Conservation (phyloP, 2,329 filamentous ascomycete genomes). For the Chaetomiaceae sp. region DNA sequence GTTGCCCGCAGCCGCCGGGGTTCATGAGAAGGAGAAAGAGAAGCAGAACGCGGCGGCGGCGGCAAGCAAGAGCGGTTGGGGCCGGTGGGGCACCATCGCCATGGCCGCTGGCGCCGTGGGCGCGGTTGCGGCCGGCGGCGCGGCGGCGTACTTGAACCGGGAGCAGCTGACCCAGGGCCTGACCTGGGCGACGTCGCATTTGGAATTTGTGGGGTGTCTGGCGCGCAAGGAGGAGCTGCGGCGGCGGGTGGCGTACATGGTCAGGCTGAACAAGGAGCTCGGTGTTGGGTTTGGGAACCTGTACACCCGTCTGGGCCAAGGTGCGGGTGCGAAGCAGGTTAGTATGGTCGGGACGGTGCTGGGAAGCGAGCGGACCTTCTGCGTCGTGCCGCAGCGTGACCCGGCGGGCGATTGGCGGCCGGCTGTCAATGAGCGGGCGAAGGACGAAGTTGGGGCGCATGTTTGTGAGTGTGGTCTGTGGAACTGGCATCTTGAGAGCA, state of each 20-base stretch:
- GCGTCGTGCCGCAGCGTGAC: constrained; percentile 62
- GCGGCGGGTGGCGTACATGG: constrained; percentile 62
- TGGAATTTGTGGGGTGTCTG: constrained; percentile 89
- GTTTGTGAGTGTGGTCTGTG: constrained; percentile 47
- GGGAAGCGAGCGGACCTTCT: constrained; percentile 77
- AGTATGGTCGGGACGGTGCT: constrained; percentile 53
- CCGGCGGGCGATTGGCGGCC: constrained; percentile 55
- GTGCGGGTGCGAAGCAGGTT: constrained; percentile 48
- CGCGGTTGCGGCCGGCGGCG: constrained; percentile 72
- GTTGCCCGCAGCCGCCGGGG: constrained; percentile 29
- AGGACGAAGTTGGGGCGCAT: constrained; percentile 76
- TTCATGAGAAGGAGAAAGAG: constrained; percentile 33
- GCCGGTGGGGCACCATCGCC: constrained; percentile 76
- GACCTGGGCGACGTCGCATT: constrained; percentile 79
- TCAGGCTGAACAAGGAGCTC: constrained; percentile 57
- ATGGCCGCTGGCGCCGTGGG: constrained; percentile 81
- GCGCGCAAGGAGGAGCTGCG: constrained; percentile 77
- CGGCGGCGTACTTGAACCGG: constrained; percentile 79
- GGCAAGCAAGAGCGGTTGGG: constrained; percentile 48
- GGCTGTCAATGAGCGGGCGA: constrained; percentile 70
- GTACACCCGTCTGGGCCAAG: constrained; percentile 75
- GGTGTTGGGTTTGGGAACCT: constrained; percentile 76
- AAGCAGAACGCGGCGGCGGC: constrained; percentile 31
- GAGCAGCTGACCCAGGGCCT: constrained; percentile 72
- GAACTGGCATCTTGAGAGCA: neutral